These are phyloP conservation scores for Beta corolliflora DNA, from an alignment of 179 eudicot species.

Conservation along the genomic window DNA sequence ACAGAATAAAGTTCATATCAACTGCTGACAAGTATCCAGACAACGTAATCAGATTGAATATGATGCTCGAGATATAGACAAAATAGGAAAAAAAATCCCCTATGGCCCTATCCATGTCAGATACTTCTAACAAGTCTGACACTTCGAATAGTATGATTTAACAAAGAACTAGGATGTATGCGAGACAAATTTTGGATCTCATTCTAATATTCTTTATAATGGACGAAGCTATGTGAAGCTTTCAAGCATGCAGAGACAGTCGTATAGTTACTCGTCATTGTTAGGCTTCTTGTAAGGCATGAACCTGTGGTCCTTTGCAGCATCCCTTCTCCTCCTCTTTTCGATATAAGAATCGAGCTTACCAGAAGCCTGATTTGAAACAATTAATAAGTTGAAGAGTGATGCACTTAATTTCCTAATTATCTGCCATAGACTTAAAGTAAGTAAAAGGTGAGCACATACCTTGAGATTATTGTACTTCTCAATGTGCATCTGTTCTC, in stretches of 20 bases:
- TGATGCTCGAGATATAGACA: neutral
- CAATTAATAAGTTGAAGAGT: neutral
- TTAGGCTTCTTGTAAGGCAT: conserved; percentile 72
- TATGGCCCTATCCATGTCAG: neutral
- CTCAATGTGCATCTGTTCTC: conserved; percentile 58
- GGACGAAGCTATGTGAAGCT: neutral
- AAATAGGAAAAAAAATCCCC: neutral
- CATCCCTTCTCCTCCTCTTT: conserved; percentile 71
- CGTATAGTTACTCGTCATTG: conserved; percentile 23
- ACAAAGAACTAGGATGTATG: neutral
- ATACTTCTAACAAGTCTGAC: neutral
- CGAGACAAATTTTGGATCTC: neutral
- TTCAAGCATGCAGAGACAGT: neutral
- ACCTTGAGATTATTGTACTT: conserved; percentile 86
- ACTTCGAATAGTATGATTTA: neutral
- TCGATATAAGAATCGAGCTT: conserved; percentile 74
- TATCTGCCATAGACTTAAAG: neutral
- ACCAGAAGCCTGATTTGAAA: conserved; percentile 63
- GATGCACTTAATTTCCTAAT: neutral
- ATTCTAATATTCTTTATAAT: neutral
- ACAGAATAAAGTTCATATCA: too few species aligned
- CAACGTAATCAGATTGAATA: neutral
- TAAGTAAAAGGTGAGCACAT: conserved; percentile 14
- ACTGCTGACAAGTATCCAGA: neutral
- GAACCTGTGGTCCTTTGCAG: conserved; percentile 79